Evolutionary conservation across 345 rosid genomes (phyloP).

Genomic region (Camelina sativa): DNA sequence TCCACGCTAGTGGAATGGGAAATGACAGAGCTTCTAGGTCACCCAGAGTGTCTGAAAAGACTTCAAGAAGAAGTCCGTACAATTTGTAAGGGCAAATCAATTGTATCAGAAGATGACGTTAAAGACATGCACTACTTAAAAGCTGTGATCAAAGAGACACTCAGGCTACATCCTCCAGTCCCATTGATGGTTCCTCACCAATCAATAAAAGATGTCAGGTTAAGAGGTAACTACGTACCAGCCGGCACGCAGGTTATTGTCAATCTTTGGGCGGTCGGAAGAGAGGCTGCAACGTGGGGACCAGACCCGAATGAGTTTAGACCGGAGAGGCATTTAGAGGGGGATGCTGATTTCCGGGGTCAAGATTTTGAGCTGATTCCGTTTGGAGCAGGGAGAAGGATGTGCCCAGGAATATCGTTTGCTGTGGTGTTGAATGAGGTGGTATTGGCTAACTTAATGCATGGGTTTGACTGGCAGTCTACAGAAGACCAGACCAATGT

Average conservation of each 20-base stretch:
- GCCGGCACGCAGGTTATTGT: conserved; percentile 41
- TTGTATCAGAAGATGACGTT: conserved; percentile 43
- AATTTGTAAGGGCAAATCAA: conserved; percentile 5
- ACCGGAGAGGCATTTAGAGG: conserved; percentile 48
- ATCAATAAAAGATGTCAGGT: conserved; percentile 36
- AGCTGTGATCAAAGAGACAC: conserved; percentile 51
- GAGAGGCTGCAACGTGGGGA: conserved; percentile 46
- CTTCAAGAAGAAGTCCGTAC: conserved; percentile 44
- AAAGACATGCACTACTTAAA: conserved; percentile 42
- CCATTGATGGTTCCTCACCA: conserved; percentile 48
- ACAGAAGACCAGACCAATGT: conserved; percentile 13
- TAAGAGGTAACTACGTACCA: conserved; percentile 41
- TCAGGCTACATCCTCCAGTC: conserved; percentile 53
- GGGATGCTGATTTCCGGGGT: conserved; percentile 38
- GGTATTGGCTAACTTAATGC: conserved; percentile 40
- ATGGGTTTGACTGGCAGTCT: conserved; percentile 44
- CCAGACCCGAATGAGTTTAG: conserved; percentile 39
- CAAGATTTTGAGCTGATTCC: conserved; percentile 49
- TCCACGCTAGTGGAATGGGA: conserved; percentile 51
- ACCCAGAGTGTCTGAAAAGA: conserved; percentile 43
- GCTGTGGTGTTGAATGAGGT: conserved; percentile 42
- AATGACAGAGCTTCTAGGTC: conserved; percentile 50
- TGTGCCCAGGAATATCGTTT: conserved; percentile 43
- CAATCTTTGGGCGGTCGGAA: conserved; percentile 49
- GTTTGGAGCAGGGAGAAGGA: conserved; percentile 48